These are phyloP conservation scores for Leccinum truebloodii DNA, from an alignment of 768 basidiomycete species.

Conservation along the genomic window DNA sequence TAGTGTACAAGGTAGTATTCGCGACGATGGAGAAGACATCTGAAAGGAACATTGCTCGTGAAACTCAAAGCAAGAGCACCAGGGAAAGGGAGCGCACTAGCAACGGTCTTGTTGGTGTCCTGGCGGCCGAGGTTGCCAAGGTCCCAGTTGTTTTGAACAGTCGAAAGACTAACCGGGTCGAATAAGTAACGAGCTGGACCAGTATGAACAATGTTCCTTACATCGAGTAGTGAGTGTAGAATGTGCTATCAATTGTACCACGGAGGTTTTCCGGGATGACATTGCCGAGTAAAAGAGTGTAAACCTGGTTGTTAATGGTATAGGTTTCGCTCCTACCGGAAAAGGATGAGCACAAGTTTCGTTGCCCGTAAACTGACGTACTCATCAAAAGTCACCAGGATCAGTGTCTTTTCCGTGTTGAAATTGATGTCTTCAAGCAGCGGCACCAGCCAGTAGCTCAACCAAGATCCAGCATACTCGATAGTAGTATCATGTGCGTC, in stretches of 20 bases:
- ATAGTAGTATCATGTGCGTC: conserved; percentile 63
- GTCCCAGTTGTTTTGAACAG: conserved; percentile 61
- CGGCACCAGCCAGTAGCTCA: conserved; percentile 52
- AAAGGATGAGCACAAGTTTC: neutral
- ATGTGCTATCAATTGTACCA: conserved; percentile 51
- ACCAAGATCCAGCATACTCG: conserved; percentile 47
- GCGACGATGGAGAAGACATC: conserved; percentile 59
- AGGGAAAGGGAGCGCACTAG: conserved; percentile 12
- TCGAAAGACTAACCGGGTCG: conserved; percentile 38
- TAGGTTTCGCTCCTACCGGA: conserved; percentile 30
- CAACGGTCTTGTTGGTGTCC: conserved; percentile 50
- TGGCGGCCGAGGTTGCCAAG: conserved; percentile 60
- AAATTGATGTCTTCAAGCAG: conserved; percentile 51
- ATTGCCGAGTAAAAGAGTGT: conserved; percentile 44
- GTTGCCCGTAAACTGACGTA: conserved; percentile 30
- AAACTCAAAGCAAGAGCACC: neutral
- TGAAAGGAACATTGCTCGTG: conserved; percentile 6
- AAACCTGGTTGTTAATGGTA: conserved; percentile 48
- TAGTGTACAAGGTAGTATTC: conserved; percentile 43
- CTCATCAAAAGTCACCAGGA: conserved; percentile 67
- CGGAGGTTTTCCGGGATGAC: conserved; percentile 43
- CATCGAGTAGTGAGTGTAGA: conserved; percentile 63
- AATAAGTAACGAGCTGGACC: neutral
- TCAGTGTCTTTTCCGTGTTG: conserved; percentile 55
- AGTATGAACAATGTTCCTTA: conserved; percentile 11